Evolutionary conservation across 2,329 filamentous ascomycete species (phyloP).

Genomic region (Moelleriella libera): DNA sequence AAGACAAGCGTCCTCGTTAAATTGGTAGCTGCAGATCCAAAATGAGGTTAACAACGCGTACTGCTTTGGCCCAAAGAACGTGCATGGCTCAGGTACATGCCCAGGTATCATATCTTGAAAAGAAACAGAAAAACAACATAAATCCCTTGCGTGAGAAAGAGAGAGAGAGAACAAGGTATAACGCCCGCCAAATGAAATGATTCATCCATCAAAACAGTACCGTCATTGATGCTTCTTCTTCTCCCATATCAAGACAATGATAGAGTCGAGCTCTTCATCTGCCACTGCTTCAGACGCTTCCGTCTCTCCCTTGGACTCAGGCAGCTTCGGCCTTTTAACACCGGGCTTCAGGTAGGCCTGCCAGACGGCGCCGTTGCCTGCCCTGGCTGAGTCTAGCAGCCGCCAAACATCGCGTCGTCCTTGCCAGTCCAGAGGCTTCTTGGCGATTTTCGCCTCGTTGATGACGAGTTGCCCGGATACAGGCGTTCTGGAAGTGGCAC

Average conservation of each 20-base stretch:
- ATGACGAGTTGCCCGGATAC: conserved; percentile 17
- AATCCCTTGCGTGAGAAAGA: too few relatives aligned
- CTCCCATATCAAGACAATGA: conserved; percentile 27
- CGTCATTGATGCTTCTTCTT: conserved; percentile 2
- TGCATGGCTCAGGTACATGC: too few relatives aligned
- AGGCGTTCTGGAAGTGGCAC: conserved; percentile 1
- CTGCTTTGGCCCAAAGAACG: too few relatives aligned
- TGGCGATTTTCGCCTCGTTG: conserved; percentile 13
- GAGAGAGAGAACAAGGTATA: too few relatives aligned
- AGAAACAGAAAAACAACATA: too few relatives aligned
- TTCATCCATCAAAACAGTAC: background rate
- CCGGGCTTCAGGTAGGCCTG: conserved; percentile 29
- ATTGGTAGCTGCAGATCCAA: too few relatives aligned
- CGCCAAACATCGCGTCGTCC: conserved; percentile 24
- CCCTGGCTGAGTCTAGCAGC: conserved; percentile 23
- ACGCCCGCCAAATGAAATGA: background rate
- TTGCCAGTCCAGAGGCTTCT: conserved; percentile 19
- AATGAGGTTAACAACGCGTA: too few relatives aligned
- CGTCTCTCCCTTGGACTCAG: conserved; percentile 6
- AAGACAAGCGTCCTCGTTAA: too few relatives aligned
- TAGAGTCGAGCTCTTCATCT: conserved; percentile 19
- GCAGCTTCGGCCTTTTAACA: background rate
- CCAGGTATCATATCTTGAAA: too few relatives aligned
- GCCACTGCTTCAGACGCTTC: background rate
- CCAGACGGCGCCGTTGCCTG: conserved; percentile 24